Conservation (phyloP, 2,329 filamentous ascomycete species). For the Penicillium thymicola region DNA sequence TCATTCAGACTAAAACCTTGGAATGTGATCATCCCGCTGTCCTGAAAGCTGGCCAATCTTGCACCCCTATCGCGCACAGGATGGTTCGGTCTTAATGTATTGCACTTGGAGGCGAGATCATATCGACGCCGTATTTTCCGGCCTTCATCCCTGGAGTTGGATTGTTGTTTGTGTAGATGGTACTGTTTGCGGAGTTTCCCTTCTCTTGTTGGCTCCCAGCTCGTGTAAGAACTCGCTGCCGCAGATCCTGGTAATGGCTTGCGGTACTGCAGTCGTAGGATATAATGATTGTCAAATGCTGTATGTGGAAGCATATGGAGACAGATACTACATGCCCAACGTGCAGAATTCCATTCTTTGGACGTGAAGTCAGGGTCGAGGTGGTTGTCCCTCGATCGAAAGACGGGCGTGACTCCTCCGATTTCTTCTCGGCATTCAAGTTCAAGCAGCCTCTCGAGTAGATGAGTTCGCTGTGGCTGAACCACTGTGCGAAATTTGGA, state of each 20-base stretch:
- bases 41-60: neutral
- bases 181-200: neutral
- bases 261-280: slow-evolving; percentile 8
- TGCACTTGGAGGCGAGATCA: neutral
- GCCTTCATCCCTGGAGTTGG: neutral
- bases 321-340: slow-evolving; percentile 10
- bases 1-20: neutral
- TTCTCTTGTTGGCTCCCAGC: neutral
- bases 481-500: slow-evolving; percentile 3
- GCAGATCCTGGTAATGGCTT: slow-evolving; percentile 9
- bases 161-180: neutral
- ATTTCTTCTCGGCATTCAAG: slow-evolving; percentile 6
- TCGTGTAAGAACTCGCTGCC: neutral
- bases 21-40: neutral
- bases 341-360: slow-evolving; percentile 7
- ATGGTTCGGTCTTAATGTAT: no score
- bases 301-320: slow-evolving; percentile 6
- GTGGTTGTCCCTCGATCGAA: neutral
- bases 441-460: slow-evolving; percentile 9
- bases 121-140: slow-evolving; percentile 2
- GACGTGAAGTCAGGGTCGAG: neutral
- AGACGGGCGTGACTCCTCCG: slow-evolving; percentile 1
- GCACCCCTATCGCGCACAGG: neutral
- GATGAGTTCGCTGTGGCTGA: neutral
- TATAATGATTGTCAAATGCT: slow-evolving; percentile 6